Evolutionary conservation across 1,284 basidiomycete species (phyloP), one percentile per base, ranked within the genome.

Genomic region (Trichosporon sp.): DNA sequence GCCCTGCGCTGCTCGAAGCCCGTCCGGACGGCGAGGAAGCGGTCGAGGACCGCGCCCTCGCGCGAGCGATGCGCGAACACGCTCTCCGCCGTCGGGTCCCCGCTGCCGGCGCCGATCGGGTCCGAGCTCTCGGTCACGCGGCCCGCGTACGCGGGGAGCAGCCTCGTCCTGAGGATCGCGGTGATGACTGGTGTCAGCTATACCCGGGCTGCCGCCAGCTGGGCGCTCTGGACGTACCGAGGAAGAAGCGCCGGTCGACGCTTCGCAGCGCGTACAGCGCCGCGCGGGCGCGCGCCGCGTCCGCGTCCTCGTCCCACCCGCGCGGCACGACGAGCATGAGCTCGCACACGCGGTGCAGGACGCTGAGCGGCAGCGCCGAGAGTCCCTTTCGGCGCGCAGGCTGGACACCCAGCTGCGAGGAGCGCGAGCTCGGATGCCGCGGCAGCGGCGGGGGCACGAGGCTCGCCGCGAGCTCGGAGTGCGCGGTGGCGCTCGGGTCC

Each of bases 1-100:
- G 75, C 74, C 38, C 58, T 62, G 11, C 81, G 70, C 25, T 80
- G 66, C 32, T 79, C 77, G 47, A 77, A 74, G 2, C 81, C 81
- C 0, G 81, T 70, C 11, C 74, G 69, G 8, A 79, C 66, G 8
- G 80, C 81, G 34, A 82, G 78, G 69, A 78, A 82, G 29, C 78
- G 66, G 75, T 82, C 81, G 31, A 81, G 75, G 0, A 81, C 73
- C 2, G 78, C 74, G 53, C 79, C 75, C 66, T 82, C 81, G 31
- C 80, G 70, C 18, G 72, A 66, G 25, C 78, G 62, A 34, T 70
- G 66, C 32, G 70, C 58, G 71, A 83, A 81, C 31, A 79, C 77
- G 15, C 74, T 70, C 9, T 29, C 60, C 3, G 60, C 18, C 0
- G 64, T 62, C 56, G 42, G 23, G 23, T 65, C 53, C 2, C 51